Base-by-base conservation (phyloP, 164 flowering plant genomes). In the Liquidambar formosana region DNA sequence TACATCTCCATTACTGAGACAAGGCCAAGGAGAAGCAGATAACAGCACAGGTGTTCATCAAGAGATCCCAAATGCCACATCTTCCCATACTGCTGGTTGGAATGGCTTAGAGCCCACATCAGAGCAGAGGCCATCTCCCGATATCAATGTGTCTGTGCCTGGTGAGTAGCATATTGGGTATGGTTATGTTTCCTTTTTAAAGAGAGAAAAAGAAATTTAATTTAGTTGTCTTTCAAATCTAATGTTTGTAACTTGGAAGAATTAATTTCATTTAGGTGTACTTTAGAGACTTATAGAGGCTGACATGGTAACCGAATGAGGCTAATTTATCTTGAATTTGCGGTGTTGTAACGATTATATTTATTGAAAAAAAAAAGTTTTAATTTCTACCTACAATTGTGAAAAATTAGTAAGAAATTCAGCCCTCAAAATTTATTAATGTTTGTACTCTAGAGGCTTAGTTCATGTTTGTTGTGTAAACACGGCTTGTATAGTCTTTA, bases 61-160 rank as follows among this genome's bases (percentile, higher is more conserved):
- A 54, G 78, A 74, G 15, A 69, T 70, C 63, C 66, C 71, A 4
- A 80, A 71, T 41, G 66, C 76, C 1, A 43, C 75, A 27, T 67
- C 82, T 18, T 69, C 77, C 14, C 63, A 59, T 15, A 44, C 68
- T 51, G 80, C 76, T 60, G 80, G 67, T 52, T 83, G 89, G 87
- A 81, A 71, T 66, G 79, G 72, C 25, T 60, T 79, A 1, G 76
- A 64, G 21, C 69, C 80, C 43, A 48, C 45, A 8, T 62, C 75
- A 2, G 83, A 77, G 26, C 89, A 80, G 47, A 78, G 76, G 44
- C 76, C 82, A 43, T 86, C 83, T 62, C 90, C 93, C 71, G 93
- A 89, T 66, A 88, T 88, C 70, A 87, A 87, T 60, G 57, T 83
- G 28, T 70, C 85, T 11, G 69, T 83, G 45, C 75, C 82, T 22